Percentiles rank a stretch among this genome's conserved stretches.
Evolutionary conservation across 495 filamentous ascomycete species (phyloP).

Genomic region (Staphylotrichum longicolle): DNA sequence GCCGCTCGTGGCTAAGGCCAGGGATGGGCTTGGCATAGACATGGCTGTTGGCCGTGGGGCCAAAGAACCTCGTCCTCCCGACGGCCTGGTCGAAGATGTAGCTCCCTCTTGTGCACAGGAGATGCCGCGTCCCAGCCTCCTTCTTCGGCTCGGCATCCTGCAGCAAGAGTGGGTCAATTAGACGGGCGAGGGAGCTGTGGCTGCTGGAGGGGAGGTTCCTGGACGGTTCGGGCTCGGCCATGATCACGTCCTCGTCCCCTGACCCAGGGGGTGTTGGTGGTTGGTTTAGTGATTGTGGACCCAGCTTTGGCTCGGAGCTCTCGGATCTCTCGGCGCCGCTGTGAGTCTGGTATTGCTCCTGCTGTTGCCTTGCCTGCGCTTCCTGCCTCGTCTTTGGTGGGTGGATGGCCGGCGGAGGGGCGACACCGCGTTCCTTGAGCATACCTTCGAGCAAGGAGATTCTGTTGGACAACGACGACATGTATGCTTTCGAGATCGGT

Average conservation of each 20-base stretch:
- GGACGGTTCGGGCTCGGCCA: slow-evolving; percentile 21
- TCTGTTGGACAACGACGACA: slow-evolving; percentile 52
- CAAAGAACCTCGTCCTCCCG: slow-evolving; percentile 47
- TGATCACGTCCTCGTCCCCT: slow-evolving; percentile 30
- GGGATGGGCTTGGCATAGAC: slow-evolving; percentile 28
- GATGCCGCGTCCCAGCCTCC: slow-evolving; percentile 42
- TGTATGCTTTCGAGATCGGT: slow-evolving; percentile 57
- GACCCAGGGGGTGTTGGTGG: slow-evolving; percentile 32
- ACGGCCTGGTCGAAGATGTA: slow-evolving; percentile 46
- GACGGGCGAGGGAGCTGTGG: slow-evolving; percentile 13
- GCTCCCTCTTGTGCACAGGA: slow-evolving; percentile 44
- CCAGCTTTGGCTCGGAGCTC: slow-evolving; percentile 13
- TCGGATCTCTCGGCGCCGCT: slow-evolving; percentile 7
- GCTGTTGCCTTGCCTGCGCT: slow-evolving; percentile 26
- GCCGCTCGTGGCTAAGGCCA: slow-evolving; percentile 21
- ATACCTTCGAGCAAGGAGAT: slow-evolving; percentile 51
- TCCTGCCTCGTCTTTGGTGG: slow-evolving; percentile 52
- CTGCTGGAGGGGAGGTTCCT: slow-evolving; percentile 5
- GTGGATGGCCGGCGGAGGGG: slow-evolving; percentile 49
- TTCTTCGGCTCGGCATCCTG: slow-evolving; percentile 34
- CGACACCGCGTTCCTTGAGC: slow-evolving; percentile 48
- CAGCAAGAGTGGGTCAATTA: slow-evolving; percentile 35
- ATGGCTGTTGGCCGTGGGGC: slow-evolving; percentile 46
- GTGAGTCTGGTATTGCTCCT: slow-evolving; percentile 2
- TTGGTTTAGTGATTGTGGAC: slow-evolving; percentile 13